Evolutionary conservation across 352 stramenopile genomes (phyloP).

Genomic region (Globisporangium mamillatum): DNA sequence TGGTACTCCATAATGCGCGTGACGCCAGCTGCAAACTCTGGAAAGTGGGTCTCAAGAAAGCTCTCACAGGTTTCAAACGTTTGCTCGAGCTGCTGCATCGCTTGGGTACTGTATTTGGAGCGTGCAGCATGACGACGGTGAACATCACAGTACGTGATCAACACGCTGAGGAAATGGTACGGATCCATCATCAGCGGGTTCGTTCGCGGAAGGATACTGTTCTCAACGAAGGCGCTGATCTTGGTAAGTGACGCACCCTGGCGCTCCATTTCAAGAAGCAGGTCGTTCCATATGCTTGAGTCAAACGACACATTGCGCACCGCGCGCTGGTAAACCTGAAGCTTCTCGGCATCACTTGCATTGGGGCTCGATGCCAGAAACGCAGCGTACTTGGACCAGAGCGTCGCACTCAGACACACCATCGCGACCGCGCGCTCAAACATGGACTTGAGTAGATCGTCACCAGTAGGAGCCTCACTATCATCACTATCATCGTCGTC

Average conservation of each 20-base stretch:
- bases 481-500: not conserved
- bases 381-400: constrained; percentile 59
- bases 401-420: constrained; percentile 51
- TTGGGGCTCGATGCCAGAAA: constrained; percentile 17
- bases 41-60: constrained; percentile 36
- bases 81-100: constrained; percentile 23
- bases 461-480: constrained; percentile 3
- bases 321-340: constrained; percentile 32
- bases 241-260: constrained; percentile 4
- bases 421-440: constrained; percentile 53
- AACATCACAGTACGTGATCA: constrained; percentile 51
- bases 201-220: constrained; percentile 30
- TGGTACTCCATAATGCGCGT: constrained; percentile 46
- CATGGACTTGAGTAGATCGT: constrained; percentile 36
- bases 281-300: constrained; percentile 50
- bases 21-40: constrained; percentile 29
- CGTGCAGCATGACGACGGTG: constrained; percentile 26
- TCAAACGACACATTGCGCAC: constrained; percentile 73
- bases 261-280: constrained; percentile 52
- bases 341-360: constrained; percentile 8
- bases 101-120: constrained; percentile 10
- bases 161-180: constrained; percentile 42
- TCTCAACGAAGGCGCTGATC: constrained; percentile 27
- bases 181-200: constrained; percentile 46
- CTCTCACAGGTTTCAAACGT: constrained; percentile 31